Base-by-base conservation (phyloP, 352 stramenopile species). In the Thraustotheca clavata region DNA sequence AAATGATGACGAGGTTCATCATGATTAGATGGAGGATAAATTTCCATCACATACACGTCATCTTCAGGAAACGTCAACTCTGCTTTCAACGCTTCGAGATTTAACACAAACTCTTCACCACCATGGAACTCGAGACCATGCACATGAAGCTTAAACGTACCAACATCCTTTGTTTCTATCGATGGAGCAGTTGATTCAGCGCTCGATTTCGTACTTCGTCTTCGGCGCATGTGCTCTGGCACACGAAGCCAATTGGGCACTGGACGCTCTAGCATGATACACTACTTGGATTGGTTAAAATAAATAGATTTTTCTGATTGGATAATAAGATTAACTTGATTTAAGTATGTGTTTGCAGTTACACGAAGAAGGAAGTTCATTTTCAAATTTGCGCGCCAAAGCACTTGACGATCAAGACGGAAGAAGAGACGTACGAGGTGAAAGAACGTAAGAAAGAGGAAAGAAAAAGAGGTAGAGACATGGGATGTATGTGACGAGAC, bases 51-150 rank as follows among this genome's bases (percentile, higher is more conserved):
- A 62, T 90, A 89, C 8, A 20, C 35, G 49, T 91, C 76, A 55
- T 86, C 81, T 41, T 73, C 75, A 6, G 77, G 50, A 26, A 94
- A 70, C 31, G 88, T 77, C 40, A 78, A 75, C 18, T 91, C 77
- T 49, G 86, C 73, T n/a, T 80, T 80, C 65, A 94, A 89, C 61
- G 69, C 83, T 33, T 94, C 84, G 3, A 79, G 79, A 48, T 94
- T 94, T 24, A 94, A 67, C 38, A 91, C 77, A 27, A 94, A 76
- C 67, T 91, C 82, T 46, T 89, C 84, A 24, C 80, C 80, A 66
- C 75, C 80, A 59, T 88, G 80, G 67, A 94, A 91, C 69, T 94
- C 84, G 70, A 84, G 80, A 18, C 60, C 60, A 49, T 68, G 60
- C 49, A 91, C 82, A 60, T 88, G 81, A 32, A 94, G 69, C 60